phyloP scores from a whole-genome alignment of 148 eudicot species.

The Simmondsia chinensis region DNA sequence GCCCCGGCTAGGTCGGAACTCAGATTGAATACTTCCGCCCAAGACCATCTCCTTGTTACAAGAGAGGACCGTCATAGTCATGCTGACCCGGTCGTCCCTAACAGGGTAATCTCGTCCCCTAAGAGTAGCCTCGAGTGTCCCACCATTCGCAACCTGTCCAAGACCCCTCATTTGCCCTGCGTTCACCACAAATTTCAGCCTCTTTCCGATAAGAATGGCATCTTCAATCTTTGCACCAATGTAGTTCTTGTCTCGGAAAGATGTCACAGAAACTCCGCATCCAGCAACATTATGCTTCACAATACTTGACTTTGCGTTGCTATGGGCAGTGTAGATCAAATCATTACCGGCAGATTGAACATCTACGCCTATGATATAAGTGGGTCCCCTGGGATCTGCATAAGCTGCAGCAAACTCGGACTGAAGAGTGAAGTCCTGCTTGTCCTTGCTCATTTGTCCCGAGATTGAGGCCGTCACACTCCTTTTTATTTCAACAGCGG shows the following conservation, averaged over 20 bases:
- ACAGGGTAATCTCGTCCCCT: conserved; percentile 84
- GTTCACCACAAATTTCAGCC: conserved; percentile 43
- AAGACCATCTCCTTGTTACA: conserved; percentile 61
- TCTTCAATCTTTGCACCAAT: conserved; percentile 78
- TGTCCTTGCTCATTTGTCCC: conserved; percentile 98
- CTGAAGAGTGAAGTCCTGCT: conserved; percentile 73
- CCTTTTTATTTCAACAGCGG: conserved; percentile 31
- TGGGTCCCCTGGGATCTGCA: conserved; percentile 45
- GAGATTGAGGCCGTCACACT: conserved; percentile 42
- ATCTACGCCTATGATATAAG: conserved; percentile 54
- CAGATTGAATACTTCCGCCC: conserved; percentile 60
- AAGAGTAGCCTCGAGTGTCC: conserved; percentile 66
- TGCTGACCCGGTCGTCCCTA: conserved; percentile 50
- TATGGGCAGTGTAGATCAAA: conserved; percentile 46
- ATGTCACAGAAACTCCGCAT: conserved; percentile 66
- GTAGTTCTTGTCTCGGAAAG: conserved; percentile 51
- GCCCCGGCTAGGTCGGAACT: conserved; percentile 60
- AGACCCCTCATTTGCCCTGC: conserved; percentile 57
- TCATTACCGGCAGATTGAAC: conserved; percentile 66
- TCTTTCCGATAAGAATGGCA: conserved; percentile 39
- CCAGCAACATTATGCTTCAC: conserved; percentile 47
- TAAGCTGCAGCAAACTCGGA: conserved; percentile 61
- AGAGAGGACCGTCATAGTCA: conserved; percentile 50
- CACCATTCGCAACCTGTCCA: conserved; percentile 70
- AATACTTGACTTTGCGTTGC: conserved; percentile 39